These are phyloP conservation scores for Xylaria scruposa DNA, from an alignment of 495 filamentous ascomycete genomes.

Conservation along the genomic window DNA sequence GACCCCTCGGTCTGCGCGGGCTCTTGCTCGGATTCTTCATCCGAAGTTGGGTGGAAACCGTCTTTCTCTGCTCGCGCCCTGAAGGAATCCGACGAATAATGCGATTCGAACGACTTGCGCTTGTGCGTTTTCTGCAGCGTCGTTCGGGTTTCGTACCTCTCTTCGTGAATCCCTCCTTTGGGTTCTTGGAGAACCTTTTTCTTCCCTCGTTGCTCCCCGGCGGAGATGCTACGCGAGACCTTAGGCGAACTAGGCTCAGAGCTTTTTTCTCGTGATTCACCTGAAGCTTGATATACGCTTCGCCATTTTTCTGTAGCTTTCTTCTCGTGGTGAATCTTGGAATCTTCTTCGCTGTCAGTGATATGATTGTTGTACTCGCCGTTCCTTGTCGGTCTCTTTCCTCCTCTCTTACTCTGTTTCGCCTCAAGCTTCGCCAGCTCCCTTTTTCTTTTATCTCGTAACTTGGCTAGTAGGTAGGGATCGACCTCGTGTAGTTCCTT, in stretches of 20 bases:
- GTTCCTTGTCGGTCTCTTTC: background rate
- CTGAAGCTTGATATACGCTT: background rate
- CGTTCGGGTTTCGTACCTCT: background rate
- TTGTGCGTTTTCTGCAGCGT: background rate
- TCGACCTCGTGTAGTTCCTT: conserved; percentile 1
- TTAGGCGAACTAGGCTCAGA: background rate
- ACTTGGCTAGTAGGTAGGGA: background rate
- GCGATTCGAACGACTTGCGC: background rate
- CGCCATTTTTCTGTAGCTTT: background rate
- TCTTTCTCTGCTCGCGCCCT: background rate
- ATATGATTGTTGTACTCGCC: too few species aligned
- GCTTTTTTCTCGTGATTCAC: background rate
- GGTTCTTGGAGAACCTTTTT: background rate
- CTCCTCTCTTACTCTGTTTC: background rate
- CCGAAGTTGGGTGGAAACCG: background rate
- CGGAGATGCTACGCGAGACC: background rate
- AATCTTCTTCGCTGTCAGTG: too few species aligned
- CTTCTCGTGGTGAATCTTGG: too few species aligned
- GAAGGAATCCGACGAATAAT: conserved; percentile 1
- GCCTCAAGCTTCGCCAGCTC: background rate
- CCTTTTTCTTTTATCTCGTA: background rate
- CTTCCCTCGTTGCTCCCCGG: background rate
- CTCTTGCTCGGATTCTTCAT: background rate
- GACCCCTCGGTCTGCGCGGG: background rate
- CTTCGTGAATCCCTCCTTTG: background rate